A percentile compares a stretch with the other conserved stretches of the same genome.
These are phyloP conservation scores for Linanthus parryae DNA, from an alignment of 148 eudicot species.

Conservation along the genomic window DNA sequence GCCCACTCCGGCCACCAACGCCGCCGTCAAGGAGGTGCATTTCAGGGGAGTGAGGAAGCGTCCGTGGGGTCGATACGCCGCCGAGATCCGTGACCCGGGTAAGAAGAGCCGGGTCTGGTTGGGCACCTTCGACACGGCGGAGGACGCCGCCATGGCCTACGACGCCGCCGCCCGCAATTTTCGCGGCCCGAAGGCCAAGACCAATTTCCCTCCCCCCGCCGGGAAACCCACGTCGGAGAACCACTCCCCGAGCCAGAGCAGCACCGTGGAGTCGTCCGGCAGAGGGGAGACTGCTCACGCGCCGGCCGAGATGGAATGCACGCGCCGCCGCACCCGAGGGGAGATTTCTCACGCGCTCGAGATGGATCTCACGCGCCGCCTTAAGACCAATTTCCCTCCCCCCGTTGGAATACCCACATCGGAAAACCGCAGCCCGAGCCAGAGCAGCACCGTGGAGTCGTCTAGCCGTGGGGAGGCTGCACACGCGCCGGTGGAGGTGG, in stretches of 20 bases:
- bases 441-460: conserved; percentile 31
- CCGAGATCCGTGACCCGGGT: conserved; percentile 25
- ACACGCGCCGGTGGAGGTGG: conserved; percentile 19
- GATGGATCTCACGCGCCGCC: background rate
- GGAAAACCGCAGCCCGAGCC: conserved; percentile 26
- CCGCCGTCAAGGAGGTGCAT: conserved; percentile 13
- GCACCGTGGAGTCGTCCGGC: too few relatives aligned
- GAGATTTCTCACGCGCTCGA: background rate
- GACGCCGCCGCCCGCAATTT: conserved; percentile 27
- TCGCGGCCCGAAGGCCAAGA: conserved; percentile 29
- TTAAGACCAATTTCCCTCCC: too few relatives aligned
- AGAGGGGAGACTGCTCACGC: too few relatives aligned
- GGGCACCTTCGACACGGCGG: too few relatives aligned
- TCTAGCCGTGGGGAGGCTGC: conserved; percentile 8
- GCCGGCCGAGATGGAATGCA: too few relatives aligned
- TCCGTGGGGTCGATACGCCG: conserved; percentile 36
- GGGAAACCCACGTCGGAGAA: too few relatives aligned
- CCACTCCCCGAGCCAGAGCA: too few relatives aligned
- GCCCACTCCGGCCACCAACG: background rate
- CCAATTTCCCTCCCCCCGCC: conserved; percentile 22
- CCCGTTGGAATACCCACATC: too few relatives aligned
- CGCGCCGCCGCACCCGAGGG: too few relatives aligned
- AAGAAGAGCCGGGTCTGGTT: conserved; percentile 36
- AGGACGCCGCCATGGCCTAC: too few relatives aligned
- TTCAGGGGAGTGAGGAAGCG: conserved; percentile 28